A percentile compares a stretch with the other conserved stretches of the same genome.
These are phyloP conservation scores for Aschersonia sp. DNA, from an alignment of 2,329 filamentous ascomycete species.

Conservation along the genomic window DNA sequence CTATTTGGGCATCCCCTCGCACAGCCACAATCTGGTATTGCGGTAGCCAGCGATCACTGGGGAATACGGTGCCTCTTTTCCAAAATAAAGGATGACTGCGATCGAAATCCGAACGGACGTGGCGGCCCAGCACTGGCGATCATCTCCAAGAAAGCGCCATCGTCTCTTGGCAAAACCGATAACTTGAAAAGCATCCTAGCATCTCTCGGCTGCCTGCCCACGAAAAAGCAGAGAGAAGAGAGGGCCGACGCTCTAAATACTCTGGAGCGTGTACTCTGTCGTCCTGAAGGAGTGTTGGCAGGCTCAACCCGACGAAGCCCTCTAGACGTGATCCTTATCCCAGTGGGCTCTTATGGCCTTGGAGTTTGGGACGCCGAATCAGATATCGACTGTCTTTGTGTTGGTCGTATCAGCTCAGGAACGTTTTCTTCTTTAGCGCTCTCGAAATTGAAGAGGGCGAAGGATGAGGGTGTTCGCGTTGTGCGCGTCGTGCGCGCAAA, in stretches of 20 bases:
- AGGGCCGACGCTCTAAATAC: constrained; percentile 29
- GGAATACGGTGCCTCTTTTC: constrained; percentile 32
- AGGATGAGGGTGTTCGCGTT: constrained; percentile 28
- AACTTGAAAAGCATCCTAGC: constrained; percentile 23
- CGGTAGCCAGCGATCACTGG: constrained; percentile 41
- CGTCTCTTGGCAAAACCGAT: constrained; percentile 15
- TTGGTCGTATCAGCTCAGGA: constrained; percentile 44
- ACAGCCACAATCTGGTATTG: neutral
- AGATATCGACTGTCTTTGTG: constrained; percentile 51
- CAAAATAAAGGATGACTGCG: neutral
- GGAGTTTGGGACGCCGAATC: constrained; percentile 45
- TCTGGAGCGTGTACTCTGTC: constrained; percentile 26
- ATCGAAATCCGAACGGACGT: neutral
- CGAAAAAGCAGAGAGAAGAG: constrained; percentile 21
- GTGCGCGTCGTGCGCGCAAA: constrained; percentile 42
- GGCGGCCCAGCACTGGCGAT: constrained; percentile 10
- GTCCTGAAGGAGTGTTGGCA: constrained; percentile 10
- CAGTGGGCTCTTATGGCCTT: constrained; percentile 52
- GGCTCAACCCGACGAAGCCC: constrained; percentile 7
- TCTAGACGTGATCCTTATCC: constrained; percentile 32
- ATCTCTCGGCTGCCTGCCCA: constrained; percentile 28
- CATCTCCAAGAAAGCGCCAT: constrained; percentile 13
- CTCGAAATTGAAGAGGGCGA: constrained; percentile 35
- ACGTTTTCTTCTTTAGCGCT: constrained; percentile 46
- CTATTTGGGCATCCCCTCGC: constrained; percentile 37